These are phyloP conservation scores for Pezicula carpinea DNA, from an alignment of 2,329 filamentous ascomycete genomes.

Conservation along the genomic window DNA sequence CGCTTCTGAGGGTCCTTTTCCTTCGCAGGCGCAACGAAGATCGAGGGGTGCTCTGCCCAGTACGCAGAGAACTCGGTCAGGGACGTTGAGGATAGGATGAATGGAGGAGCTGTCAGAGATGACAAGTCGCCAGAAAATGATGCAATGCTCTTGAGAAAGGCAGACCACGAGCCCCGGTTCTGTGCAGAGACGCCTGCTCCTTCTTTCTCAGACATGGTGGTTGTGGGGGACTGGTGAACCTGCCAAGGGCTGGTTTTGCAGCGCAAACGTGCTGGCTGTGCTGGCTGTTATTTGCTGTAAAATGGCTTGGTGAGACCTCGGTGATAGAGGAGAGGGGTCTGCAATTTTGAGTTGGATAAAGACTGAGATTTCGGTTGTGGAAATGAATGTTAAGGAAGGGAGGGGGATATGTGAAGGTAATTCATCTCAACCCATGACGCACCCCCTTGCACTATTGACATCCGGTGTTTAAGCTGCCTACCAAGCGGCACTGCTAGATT, in stretches of 20 bases:
- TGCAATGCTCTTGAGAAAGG: constrained; percentile 56
- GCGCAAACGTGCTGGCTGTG: background rate
- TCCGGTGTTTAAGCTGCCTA: no score
- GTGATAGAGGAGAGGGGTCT: no score
- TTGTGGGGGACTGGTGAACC: constrained; percentile 1
- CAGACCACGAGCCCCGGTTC: constrained; percentile 28
- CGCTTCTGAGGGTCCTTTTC: constrained; percentile 79
- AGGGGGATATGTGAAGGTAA: no score
- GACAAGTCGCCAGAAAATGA: constrained; percentile 80
- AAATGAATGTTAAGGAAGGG: no score
- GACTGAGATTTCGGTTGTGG: no score
- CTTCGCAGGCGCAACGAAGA: constrained; percentile 77
- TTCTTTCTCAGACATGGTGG: constrained; percentile 24
- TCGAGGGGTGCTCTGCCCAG: constrained; percentile 72
- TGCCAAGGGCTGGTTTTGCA: constrained; percentile 1
- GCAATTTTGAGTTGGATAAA: no score
- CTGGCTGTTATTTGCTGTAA: no score
- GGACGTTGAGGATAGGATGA: constrained; percentile 74
- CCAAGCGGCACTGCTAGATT: no score
- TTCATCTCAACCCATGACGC: no score
- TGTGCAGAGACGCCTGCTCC: constrained; percentile 25
- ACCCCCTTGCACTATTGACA: no score
- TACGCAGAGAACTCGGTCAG: constrained; percentile 78
- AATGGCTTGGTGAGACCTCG: no score
- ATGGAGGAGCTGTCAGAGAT: constrained; percentile 75